Base-by-base conservation (phyloP, 352 stramenopile species). In the Pythium plurisporium region DNA sequence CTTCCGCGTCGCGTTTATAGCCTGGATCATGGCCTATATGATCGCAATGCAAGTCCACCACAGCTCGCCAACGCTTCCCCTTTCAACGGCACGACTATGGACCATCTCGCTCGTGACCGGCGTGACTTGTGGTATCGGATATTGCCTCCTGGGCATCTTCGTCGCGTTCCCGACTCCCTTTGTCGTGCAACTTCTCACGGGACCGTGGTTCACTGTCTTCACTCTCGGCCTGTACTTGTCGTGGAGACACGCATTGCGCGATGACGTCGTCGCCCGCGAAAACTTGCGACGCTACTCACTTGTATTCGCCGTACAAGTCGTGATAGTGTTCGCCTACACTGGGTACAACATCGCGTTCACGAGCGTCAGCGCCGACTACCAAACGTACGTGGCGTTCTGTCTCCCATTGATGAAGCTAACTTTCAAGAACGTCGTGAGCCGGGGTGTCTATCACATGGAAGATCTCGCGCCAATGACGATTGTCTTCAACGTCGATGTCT, bases 401-500 rank as follows among this genome's bases (percentile, higher is more conserved):
- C 31, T 60, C 11, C 53, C 53, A 3, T 5, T 60, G 3, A 23
- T 52, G 20, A 60, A 60, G 53, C 30, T 51, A n/a, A 17, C 46
- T n/a, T 53, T 60, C 41, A 60, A 53, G 23, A 53, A 52, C 23
- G 23, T 47, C 11, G 25, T 60, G 6, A 46, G 23, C 23, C 23
- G 27, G n/a, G 30, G 42, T 15, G 31, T 60, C 19, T 44, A 46
- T 9, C 22, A 38, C 33, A 26, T 60, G 5, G 53, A 60, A 46
- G 53, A 60, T 14, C 41, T 60, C 25, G 53, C 69, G 12, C 63
- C 67, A 11, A 55, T 59, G 3, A 51, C 65, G 36, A 64, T 74
- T 9, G 62, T 70, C 23, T 69, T 74, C 55, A 74, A 72, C 25
- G 53, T 66, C 5, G 67, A 71, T 26, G 40, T 69, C 17, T 55